Base-by-base conservation (phyloP, 2,329 filamentous ascomycete genomes). In the Alternaria solani region DNA sequence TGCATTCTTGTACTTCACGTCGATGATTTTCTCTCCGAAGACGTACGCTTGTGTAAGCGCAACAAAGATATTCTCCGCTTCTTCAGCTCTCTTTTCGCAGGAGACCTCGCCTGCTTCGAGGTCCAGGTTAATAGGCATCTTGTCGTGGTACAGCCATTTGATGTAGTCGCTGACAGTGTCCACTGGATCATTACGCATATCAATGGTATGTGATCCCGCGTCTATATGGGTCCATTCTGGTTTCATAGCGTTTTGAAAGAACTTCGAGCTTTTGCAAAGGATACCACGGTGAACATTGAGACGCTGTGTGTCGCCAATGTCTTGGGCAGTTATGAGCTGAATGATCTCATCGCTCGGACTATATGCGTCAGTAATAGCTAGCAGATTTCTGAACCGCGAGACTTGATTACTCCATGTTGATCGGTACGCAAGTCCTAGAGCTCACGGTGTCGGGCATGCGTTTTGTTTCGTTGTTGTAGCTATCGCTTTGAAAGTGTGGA, bases 111-210 rank as follows among this genome's bases (percentile, higher is more conserved):
- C 7, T 23, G n/a, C 16, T 23, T 41, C 5, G 1, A 23, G 20
- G 20, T 23, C 6, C 7, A 11, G 38, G 3, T 39, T 5, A 0
- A 20, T 0, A 20, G 38, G 3, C 5, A 39, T 20, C 0, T 18
- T 39, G n/a, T 39, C n/a, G 7, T 2, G 11, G 38, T 39, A 39
- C 4, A 39, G n/a, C 38, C 38, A 39, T 20, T 11, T 18, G 4
- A 20, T 6, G 18, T 39, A 39, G 18, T 39, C 38, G 8, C 38
- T 39, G 38, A 39, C 18, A 2, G 4, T 4, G n/a, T 11, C 38
- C 5, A 20, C 7, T 0, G n/a, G 9, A 11, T 39, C 1, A 1
- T 2, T 7, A 7, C n/a, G 1, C 5, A 39, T n/a, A 20, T 18
- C n/a, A 0, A 39, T 9, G 4, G 8, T 6, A 20, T 20, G 2